Evolutionary conservation across 352 stramenopile genomes (phyloP).

Genomic region (Phytophthora cactorum): DNA sequence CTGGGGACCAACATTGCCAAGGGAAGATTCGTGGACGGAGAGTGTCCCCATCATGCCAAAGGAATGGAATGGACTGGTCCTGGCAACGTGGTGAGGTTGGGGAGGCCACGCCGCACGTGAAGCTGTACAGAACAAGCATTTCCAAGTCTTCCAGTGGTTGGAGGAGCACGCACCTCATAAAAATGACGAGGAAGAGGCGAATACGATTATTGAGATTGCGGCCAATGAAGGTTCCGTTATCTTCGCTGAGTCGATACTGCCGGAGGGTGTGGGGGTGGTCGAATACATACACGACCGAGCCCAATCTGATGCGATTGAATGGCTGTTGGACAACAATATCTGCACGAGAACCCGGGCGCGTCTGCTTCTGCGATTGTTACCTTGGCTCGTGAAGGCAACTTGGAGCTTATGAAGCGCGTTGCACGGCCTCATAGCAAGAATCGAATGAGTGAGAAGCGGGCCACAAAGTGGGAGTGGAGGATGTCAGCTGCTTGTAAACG

Average conservation of each 20-base stretch:
- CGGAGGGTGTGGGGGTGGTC: not conserved
- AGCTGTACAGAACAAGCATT: constrained; percentile 11
- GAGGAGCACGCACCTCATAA: constrained; percentile 8
- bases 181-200: constrained; percentile 6
- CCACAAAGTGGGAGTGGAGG: too few species aligned
- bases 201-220: constrained; percentile 1
- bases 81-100: constrained; percentile 10
- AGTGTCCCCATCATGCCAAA: constrained; percentile 8
- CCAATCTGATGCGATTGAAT: constrained; percentile 1
- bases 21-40: constrained; percentile 6
- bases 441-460: too few species aligned
- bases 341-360: constrained; percentile 1
- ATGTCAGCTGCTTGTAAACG: too few species aligned
- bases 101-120: constrained; percentile 6
- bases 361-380: constrained; percentile 10
- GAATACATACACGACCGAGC: not conserved
- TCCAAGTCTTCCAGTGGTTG: constrained; percentile 6
- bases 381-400: constrained; percentile 9
- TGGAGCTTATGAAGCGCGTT: constrained; percentile 9
- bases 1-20: too few species aligned
- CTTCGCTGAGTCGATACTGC: constrained; percentile 7
- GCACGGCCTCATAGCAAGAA: too few species aligned
- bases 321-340: constrained; percentile 2
- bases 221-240: not conserved
- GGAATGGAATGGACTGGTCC: constrained; percentile 1